Percentiles rank a stretch among this genome's conserved stretches.
Conservation (phyloP, 352 stramenopile species). For the Pythium inflatum region DNA sequence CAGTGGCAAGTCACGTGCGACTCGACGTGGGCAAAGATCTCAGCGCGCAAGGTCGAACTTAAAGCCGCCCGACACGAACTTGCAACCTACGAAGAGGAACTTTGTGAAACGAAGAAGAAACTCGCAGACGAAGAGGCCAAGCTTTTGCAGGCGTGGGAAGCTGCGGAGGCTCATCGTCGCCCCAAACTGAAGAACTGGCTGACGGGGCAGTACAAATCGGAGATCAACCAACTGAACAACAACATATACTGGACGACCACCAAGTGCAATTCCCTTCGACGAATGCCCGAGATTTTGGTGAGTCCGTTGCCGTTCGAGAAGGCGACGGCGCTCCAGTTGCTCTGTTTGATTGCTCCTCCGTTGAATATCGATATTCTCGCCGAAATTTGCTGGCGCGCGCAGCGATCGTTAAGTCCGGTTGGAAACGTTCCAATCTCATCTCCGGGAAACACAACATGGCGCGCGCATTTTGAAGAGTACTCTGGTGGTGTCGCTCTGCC, state of each 20-base stretch:
- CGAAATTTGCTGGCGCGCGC: conserved; percentile 3
- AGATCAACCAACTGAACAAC: neutral
- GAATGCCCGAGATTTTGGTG: conserved; percentile 34
- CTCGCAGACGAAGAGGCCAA: conserved; percentile 1
- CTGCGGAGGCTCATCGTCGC: too few relatives aligned
- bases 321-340: conserved; percentile 33
- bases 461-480: neutral
- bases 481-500: neutral
- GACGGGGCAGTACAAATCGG: neutral
- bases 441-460: neutral
- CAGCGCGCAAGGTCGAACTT: neutral
- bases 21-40: neutral
- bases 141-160: neutral
- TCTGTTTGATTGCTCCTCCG: conserved; percentile 41
- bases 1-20: conserved; percentile 3
- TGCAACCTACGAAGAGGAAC: neutral
- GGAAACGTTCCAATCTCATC: neutral
- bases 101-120: neutral
- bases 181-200: neutral
- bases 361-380: conserved; percentile 1
- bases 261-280: conserved; percentile 5
- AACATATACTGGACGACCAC: neutral
- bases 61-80: conserved; percentile 3
- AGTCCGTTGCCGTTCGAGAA: conserved; percentile 40
- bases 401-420: neutral